Conservation (phyloP, 1,139 yeast genomes). For the Candida anutae region DNA sequence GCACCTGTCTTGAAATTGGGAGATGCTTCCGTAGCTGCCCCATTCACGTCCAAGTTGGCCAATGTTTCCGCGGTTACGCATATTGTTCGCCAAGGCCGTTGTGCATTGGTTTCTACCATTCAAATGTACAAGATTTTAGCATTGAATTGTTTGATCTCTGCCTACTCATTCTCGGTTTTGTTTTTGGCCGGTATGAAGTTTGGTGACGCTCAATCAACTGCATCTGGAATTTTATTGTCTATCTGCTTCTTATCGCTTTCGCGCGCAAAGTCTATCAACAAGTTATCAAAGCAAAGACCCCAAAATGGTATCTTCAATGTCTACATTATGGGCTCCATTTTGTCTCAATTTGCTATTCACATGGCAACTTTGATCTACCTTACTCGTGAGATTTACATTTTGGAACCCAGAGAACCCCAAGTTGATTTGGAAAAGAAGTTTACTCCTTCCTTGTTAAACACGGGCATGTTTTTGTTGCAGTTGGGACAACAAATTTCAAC, state of each 20-base stretch:
- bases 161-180: constrained; percentile 88
- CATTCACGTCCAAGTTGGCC: constrained; percentile 90
- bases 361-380: constrained; percentile 75
- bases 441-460: constrained; percentile 82
- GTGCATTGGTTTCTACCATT: constrained; percentile 94
- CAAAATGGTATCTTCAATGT: constrained; percentile 94
- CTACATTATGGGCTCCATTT: constrained; percentile 94
- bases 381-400: constrained; percentile 69
- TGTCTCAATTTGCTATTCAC: constrained; percentile 95
- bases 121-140: constrained; percentile 99
- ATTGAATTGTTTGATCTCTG: constrained; percentile 91
- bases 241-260: constrained; percentile 95
- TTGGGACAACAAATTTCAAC: constrained; percentile 96
- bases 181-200: constrained; percentile 96
- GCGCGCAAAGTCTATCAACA: constrained; percentile 85
- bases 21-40: constrained; percentile 99
- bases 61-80: constrained; percentile 90
- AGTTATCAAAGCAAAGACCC: constrained; percentile 89
- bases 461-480: constrained; percentile 92
- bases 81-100: constrained; percentile 96
- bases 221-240: constrained; percentile 81
- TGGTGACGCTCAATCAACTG: constrained; percentile 96
- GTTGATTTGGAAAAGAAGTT: constrained; percentile 87
- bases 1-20: constrained; percentile 93
- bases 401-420: constrained; percentile 88